phyloP scores from a whole-genome alignment of 495 filamentous ascomycete genomes.

The Hypoxylon fuscum region DNA sequence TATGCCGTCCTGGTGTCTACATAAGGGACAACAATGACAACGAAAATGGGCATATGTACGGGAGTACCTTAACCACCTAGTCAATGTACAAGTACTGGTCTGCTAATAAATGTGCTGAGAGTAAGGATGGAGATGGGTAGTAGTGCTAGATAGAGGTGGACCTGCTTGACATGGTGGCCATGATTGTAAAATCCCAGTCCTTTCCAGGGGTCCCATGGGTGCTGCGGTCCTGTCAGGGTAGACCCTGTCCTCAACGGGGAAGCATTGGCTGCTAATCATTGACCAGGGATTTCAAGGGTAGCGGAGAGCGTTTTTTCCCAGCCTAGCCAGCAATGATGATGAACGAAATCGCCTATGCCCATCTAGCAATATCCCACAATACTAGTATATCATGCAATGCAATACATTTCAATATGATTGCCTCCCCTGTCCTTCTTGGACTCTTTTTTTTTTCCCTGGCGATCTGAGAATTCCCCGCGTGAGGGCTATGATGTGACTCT shows the following conservation, averaged over 20 bases:
- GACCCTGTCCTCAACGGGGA: constrained; percentile 43
- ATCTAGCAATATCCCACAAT: constrained; percentile 35
- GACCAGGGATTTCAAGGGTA: constrained; percentile 44
- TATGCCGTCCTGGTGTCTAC: constrained; percentile 16
- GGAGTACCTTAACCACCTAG: neutral
- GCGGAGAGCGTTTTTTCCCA: constrained; percentile 22
- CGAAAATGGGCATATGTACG: constrained; percentile 17
- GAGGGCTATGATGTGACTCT: constrained; percentile 35
- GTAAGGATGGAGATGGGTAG: constrained; percentile 42
- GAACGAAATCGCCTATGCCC: constrained; percentile 31
- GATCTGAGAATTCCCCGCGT: constrained; percentile 43
- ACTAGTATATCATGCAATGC: constrained; percentile 27
- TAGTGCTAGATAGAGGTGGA: constrained; percentile 43
- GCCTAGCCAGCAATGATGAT: constrained; percentile 22
- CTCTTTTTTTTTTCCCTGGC: constrained; percentile 25
- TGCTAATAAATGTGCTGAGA: constrained; percentile 44
- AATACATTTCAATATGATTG: constrained; percentile 14
- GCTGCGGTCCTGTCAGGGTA: constrained; percentile 43
- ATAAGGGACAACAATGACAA: constrained; percentile 30
- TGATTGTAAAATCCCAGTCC: constrained; percentile 40
- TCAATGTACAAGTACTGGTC: constrained; percentile 27
- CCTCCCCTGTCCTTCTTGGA: neutral
- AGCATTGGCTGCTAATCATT: constrained; percentile 49
- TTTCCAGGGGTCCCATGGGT: constrained; percentile 40
- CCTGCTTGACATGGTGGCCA: constrained; percentile 37